Evolutionary conservation across 2,329 filamentous ascomycete species (phyloP), one percentile per base, ranked within the genome.

Genomic region (Westerdykella ornata): DNA sequence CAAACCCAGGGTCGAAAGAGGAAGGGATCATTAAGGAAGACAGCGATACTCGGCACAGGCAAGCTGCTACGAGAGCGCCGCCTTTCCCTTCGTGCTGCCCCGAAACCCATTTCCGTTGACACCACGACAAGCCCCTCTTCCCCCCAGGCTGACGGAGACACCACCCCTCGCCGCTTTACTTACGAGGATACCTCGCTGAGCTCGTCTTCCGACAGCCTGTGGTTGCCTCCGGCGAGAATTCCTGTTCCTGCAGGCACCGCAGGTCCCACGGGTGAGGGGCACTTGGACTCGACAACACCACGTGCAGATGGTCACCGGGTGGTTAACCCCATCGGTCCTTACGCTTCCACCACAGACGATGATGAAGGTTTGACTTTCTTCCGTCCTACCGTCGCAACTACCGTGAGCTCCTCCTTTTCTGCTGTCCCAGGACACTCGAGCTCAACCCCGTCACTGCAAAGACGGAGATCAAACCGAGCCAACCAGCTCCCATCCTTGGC

Each of bases 21-120:
- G 45, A 85, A 85, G 60, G 88, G 88, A 3, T 95, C 89, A 9
- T 72, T 96, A 62, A 78, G 89, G 45, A 95, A 95, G 67, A 87
- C 86, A 9, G 88, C 88, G 18, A 72, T 95, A 37, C 73, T 95
- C 14, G 86, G 87, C 13, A 84, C 84, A 47, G 82, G 83, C 46
- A 58, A 51, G 50, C 53, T 57, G 49, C 46, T 46, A 39, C 47
- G 49, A 18, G 52, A 61, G 39, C 52, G 51, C 32, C 57, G 56
- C 38, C 54, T 56, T 48, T 57, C 57, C 19, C 43, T 59, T 26
- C 54, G 19, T 20, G 9, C 19, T 12, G 16, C 41, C 17, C 18
- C 39, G 3, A 44, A 43, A 18, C 28, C 26, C 31, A 20, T 36
- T 16, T 15, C 34, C 11, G 19, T 42, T 31, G 14, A 29, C 30